These are phyloP conservation scores for Geosmithia putterillii DNA, from an alignment of 2,329 filamentous ascomycete genomes.

Conservation along the genomic window DNA sequence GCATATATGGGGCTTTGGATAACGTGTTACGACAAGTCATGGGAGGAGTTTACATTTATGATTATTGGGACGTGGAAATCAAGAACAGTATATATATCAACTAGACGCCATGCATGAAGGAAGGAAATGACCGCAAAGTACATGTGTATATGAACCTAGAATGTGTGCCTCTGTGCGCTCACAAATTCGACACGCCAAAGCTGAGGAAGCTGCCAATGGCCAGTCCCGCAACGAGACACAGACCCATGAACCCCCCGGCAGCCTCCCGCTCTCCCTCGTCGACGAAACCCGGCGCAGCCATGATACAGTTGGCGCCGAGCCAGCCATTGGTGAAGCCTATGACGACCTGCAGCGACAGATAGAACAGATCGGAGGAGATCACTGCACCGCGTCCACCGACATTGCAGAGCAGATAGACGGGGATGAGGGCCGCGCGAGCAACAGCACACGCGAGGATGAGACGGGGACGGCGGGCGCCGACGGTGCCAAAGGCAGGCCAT, in stretches of 20 bases:
- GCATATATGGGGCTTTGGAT: neutral
- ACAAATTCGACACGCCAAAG: conserved; percentile 51
- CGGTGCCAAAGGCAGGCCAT: conserved; percentile 36
- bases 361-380: conserved; percentile 75
- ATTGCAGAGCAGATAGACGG: conserved; percentile 85
- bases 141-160: too few relatives aligned
- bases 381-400: conserved; percentile 62
- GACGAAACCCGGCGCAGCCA: conserved; percentile 74
- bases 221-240: conserved; percentile 78
- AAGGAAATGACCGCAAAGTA: too few relatives aligned
- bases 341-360: conserved; percentile 70
- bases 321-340: conserved; percentile 85
- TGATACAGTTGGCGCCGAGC: conserved; percentile 81
- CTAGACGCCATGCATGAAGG: too few relatives aligned
- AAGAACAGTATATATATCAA: neutral
- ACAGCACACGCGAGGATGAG: conserved; percentile 57
- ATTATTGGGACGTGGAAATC: too few relatives aligned
- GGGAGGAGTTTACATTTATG: too few relatives aligned
- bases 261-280: conserved; percentile 74
- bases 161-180: conserved; percentile 3
- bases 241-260: conserved; percentile 84
- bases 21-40: too few relatives aligned
- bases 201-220: conserved; percentile 79
- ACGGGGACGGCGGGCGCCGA: conserved; percentile 42
- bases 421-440: conserved; percentile 58